phyloP scores from a whole-genome alignment of 225 moss, liverwort and hornwort genomes.

The Ulota crispa region DNA sequence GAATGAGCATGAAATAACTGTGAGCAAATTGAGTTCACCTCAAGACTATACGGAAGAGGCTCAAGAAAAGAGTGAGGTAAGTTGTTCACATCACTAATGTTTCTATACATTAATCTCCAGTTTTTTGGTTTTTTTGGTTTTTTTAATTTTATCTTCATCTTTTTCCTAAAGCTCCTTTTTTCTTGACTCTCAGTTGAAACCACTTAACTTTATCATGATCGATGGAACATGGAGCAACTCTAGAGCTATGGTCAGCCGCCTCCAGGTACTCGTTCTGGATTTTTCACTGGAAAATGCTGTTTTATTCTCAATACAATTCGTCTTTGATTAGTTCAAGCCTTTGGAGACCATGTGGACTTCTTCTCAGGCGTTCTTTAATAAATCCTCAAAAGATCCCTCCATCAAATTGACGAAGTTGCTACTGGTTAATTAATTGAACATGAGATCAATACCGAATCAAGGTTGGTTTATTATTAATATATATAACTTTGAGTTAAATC shows the following conservation, averaged over 20 bases:
- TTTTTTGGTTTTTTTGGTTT: not conserved
- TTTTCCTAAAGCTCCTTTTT: constrained; percentile 1
- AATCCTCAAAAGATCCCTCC: not conserved
- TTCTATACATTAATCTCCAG: not conserved
- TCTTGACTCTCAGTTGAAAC: constrained; percentile 32
- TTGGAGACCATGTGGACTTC: not conserved
- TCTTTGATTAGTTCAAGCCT: not conserved
- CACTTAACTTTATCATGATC: constrained; percentile 77
- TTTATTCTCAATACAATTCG: not conserved
- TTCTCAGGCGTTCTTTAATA: not conserved
- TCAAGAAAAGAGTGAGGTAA: constrained; percentile 34
- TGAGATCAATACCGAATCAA: not conserved
- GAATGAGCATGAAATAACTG: constrained; percentile 59
- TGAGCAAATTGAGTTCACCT: constrained; percentile 54
- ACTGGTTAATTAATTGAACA: not conserved
- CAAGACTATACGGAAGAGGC: constrained; percentile 26
- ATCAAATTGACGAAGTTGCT: not conserved
- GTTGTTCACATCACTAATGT: not conserved
- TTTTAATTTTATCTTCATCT: not conserved
- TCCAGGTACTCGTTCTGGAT: constrained; percentile 47
- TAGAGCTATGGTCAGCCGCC: constrained; percentile 91
- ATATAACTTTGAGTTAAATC: not conserved
- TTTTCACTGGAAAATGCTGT: not conserved
- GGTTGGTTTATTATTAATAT: not conserved
- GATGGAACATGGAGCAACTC: constrained; percentile 99